A percentile compares a stretch with the other conserved stretches of the same genome.
Evolutionary conservation across 2,329 filamentous ascomycete species (phyloP).

Genomic region (Phoma sp.): DNA sequence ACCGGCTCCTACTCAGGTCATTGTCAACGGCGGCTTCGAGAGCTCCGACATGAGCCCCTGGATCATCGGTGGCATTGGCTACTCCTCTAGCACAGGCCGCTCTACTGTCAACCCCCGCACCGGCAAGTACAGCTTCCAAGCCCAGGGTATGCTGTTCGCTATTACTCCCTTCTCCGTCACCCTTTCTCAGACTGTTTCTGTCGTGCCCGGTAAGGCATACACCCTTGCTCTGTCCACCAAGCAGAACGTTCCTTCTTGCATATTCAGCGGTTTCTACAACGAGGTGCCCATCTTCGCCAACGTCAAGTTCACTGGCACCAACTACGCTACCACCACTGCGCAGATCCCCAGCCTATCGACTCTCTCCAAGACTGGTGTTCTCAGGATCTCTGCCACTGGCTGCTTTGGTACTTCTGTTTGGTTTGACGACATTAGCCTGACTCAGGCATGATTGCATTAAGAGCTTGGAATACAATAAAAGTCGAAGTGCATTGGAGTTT

Average conservation of each 20-base stretch:
- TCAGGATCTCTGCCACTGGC: not conserved
- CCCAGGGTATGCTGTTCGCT: not conserved
- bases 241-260: not conserved
- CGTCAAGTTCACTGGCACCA: not conserved
- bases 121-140: not conserved
- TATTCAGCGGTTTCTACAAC: not conserved
- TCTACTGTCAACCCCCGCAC: not conserved
- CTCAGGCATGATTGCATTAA: not conserved
- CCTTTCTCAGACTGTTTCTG: not conserved
- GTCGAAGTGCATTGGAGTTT: no score
- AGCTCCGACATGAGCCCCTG: not conserved
- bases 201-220: not conserved
- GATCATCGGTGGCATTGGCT: not conserved
- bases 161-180: not conserved
- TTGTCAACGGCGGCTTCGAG: no score
- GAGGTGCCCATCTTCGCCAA: not conserved
- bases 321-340: not conserved
- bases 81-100: not conserved
- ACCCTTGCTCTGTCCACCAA: not conserved
- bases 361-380: not conserved
- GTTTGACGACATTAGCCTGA: not conserved
- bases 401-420: not conserved
- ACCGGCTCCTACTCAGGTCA: no score
- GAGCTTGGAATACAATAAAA: no score
- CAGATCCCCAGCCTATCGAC: not conserved